Percentiles rank a stretch among this genome's conserved stretches.
Conservation (phyloP, 176 grass and related monocot genomes). For the Eremochloa ophiuroides region DNA sequence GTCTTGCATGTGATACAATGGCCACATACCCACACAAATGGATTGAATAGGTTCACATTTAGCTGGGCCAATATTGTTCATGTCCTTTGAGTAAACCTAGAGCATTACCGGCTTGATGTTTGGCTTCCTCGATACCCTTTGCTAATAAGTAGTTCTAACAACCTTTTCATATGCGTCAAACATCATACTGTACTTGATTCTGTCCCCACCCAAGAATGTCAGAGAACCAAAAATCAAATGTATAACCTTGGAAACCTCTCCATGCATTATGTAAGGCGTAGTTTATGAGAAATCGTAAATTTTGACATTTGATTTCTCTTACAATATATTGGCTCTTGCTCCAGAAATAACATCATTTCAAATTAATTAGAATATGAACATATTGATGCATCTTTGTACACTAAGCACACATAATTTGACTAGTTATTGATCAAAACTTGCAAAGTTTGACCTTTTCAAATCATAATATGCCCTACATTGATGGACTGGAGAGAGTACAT, state of each 20-base stretch:
- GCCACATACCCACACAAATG: background rate
- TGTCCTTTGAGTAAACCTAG: background rate
- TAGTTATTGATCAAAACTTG: background rate
- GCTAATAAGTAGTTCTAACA: background rate
- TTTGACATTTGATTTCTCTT: background rate
- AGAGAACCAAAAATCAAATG: background rate
- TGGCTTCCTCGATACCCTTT: background rate
- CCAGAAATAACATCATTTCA: background rate
- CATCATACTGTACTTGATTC: background rate
- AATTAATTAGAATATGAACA: background rate
- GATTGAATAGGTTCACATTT: background rate
- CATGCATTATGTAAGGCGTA: background rate
- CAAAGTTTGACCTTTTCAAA: background rate
- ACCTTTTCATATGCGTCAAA: background rate
- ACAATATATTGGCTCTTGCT: background rate
- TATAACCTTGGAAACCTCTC: background rate
- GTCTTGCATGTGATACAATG: slow-evolving; percentile 11
- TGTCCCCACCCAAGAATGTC: background rate
- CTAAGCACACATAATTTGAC: background rate
- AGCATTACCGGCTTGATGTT: background rate
- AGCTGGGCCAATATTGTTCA: background rate
- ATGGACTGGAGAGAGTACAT: background rate
- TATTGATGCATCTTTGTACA: background rate
- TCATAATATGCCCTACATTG: background rate
- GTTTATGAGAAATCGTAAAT: background rate